These are phyloP conservation scores for Paralagenidium karlingii DNA, from an alignment of 352 stramenopile species.

Conservation along the genomic window DNA sequence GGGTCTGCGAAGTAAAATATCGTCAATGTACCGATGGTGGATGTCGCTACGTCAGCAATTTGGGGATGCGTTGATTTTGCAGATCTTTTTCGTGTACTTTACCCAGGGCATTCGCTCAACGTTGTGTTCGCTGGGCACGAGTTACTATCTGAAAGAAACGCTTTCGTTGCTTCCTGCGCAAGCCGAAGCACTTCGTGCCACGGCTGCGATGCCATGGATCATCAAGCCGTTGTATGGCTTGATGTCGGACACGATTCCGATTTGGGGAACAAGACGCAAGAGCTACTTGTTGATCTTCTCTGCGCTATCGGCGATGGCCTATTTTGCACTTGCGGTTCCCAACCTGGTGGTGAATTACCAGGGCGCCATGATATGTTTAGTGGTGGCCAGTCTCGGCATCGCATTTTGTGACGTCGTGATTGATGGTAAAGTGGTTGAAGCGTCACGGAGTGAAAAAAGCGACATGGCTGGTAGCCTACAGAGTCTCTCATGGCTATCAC, in stretches of 20 bases:
- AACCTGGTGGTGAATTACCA: conserved; percentile 42
- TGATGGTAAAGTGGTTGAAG: conserved; percentile 65
- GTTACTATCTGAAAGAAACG: conserved; percentile 72
- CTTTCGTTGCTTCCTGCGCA: conserved; percentile 47
- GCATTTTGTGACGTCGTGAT: conserved; percentile 77
- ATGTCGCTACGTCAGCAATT: conserved; percentile 48
- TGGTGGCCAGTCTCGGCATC: conserved; percentile 66
- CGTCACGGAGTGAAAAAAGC: conserved; percentile 46
- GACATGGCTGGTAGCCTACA: conserved; percentile 68
- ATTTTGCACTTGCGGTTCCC: conserved; percentile 43
- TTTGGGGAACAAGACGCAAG: conserved; percentile 64
- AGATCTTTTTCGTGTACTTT: conserved; percentile 81
- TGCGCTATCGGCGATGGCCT: conserved; percentile 33
- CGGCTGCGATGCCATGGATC: conserved; percentile 65
- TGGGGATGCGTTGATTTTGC: conserved; percentile 45
- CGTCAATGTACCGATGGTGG: too few relatives aligned
- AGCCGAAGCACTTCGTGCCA: conserved; percentile 48
- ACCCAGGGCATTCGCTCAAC: conserved; percentile 66
- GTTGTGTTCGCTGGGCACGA: conserved; percentile 60
- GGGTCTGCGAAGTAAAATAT: too few relatives aligned
- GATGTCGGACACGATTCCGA: conserved; percentile 59
- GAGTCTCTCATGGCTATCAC: conserved; percentile 64
- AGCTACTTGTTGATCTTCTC: conserved; percentile 71
- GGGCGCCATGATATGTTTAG: conserved; percentile 33
- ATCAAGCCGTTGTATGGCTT: conserved; percentile 73